Evolutionary conservation across 345 rosid species (phyloP).

Genomic region (Linum tenue): DNA sequence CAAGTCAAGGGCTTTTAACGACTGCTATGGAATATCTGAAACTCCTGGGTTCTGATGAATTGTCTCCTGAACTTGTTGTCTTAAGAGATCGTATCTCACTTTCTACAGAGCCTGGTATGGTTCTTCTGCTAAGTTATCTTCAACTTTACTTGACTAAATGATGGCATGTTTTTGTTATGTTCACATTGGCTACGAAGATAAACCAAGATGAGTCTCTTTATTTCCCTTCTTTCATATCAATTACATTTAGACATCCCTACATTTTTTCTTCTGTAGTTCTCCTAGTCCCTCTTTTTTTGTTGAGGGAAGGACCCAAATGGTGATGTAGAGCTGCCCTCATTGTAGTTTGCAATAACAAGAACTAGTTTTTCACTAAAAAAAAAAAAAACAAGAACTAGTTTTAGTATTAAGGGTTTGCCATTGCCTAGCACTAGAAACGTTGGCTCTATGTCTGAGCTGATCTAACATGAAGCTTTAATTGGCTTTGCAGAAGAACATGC

Average conservation of each 20-base stretch:
- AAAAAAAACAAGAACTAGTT: neutral
- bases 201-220: neutral
- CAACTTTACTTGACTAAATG: neutral
- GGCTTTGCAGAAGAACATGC: slow-evolving; percentile 40
- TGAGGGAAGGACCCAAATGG: neutral
- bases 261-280: neutral
- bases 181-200: neutral
- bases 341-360: neutral
- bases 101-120: slow-evolving; percentile 63
- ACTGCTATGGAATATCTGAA: slow-evolving; percentile 93
- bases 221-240: neutral
- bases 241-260: neutral
- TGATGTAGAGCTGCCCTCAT: neutral
- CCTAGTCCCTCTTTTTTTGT: neutral
- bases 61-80: slow-evolving; percentile 79
- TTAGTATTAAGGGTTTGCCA: neutral
- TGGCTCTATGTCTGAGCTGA: neutral
- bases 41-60: slow-evolving; percentile 75
- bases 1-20: slow-evolving; percentile 79
- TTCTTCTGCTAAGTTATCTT: neutral
- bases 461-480: slow-evolving; percentile 1
- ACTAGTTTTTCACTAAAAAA: too few species aligned
- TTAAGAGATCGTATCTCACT: slow-evolving; percentile 74
- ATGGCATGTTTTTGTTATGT: neutral
- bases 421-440: neutral